phyloP scores from a whole-genome alignment of 148 eudicot genomes.

The Rhododendron molle region DNA sequence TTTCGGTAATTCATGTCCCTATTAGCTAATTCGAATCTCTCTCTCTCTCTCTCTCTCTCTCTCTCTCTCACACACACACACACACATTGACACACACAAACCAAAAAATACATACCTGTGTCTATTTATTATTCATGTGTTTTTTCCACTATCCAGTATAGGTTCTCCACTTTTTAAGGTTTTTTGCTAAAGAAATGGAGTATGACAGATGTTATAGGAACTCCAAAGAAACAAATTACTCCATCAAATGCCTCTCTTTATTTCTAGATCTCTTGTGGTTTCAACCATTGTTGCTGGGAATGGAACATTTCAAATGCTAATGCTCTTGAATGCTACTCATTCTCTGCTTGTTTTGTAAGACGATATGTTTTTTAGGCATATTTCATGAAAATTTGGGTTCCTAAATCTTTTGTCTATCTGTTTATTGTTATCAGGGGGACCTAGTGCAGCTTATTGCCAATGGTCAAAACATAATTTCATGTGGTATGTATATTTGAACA shows the following conservation, averaged over 20 bases:
- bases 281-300: neutral
- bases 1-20: neutral
- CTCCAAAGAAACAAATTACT: too few species aligned
- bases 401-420: too few species aligned
- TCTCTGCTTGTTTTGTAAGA: neutral
- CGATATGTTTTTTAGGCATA: neutral
- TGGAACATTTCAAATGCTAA: neutral
- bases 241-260: neutral
- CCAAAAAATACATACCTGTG: neutral
- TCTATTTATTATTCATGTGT: neutral
- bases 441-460: too few species aligned
- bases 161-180: neutral
- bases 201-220: neutral
- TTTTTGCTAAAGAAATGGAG: neutral
- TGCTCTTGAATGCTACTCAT: neutral
- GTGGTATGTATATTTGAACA: too few species aligned
- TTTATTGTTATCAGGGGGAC: too few species aligned
- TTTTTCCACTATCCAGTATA: neutral
- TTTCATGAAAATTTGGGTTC: neutral
- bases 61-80: neutral
- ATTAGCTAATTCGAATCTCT: neutral
- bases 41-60: neutral
- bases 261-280: neutral
- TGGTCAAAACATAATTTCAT: too few species aligned
- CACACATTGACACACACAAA: neutral